Conservation (phyloP, 129 eudicot genomes). For the Mikania micrantha region DNA sequence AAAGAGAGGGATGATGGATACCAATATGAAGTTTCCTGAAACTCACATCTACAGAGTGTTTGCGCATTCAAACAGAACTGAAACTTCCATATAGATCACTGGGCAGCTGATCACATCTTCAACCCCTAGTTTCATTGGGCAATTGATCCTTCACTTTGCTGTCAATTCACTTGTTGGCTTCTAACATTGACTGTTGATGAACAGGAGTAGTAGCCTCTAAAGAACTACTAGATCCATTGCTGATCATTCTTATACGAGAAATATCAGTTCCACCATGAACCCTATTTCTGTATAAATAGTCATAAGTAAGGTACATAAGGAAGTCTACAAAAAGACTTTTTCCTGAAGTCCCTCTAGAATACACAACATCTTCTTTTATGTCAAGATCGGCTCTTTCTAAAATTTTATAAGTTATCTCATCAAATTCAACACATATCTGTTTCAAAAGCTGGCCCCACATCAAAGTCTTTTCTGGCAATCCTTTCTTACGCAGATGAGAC, state of each 20-base stretch:
- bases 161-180: slow-evolving; percentile 22
- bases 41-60: slow-evolving; percentile 10
- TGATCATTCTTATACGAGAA: slow-evolving; percentile 27
- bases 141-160: slow-evolving; percentile 7
- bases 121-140: neutral
- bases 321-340: slow-evolving; percentile 66
- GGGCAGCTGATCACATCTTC: slow-evolving; percentile 13
- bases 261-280: slow-evolving; percentile 21
- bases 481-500: slow-evolving; percentile 75
- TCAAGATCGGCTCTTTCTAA: slow-evolving; percentile 59
- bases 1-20: slow-evolving; percentile 6
- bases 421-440: slow-evolving; percentile 58
- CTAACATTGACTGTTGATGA: slow-evolving; percentile 21
- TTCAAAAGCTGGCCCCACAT: slow-evolving; percentile 84
- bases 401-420: slow-evolving; percentile 68
- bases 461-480: slow-evolving; percentile 66
- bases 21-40: slow-evolving; percentile 16
- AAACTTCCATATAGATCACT: neutral
- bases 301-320: slow-evolving; percentile 78
- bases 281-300: slow-evolving; percentile 47
- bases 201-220: slow-evolving; percentile 19
- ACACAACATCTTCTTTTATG: slow-evolving; percentile 35
- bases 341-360: slow-evolving; percentile 44
- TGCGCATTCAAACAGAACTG: neutral
- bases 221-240: slow-evolving; percentile 24